Evolutionary conservation across 2,329 filamentous ascomycete species (phyloP).

Genomic region (Chalaropsis ovoidea): DNA sequence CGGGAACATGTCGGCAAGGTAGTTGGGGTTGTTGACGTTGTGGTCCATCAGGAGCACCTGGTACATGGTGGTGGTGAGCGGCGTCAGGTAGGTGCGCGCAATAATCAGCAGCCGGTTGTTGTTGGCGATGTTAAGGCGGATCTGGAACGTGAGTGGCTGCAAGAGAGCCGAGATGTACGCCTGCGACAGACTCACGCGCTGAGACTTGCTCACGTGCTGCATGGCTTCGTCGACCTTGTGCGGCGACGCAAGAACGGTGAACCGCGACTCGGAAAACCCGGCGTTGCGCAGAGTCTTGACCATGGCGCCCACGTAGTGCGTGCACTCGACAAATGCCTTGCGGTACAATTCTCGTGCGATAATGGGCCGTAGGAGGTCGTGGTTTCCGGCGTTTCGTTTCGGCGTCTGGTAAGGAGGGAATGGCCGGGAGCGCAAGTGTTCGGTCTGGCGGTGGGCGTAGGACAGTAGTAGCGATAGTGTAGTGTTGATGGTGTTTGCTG

Average conservation of each 20-base stretch:
- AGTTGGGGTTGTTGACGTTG: conserved; percentile 26
- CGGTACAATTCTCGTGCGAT: conserved; percentile 42
- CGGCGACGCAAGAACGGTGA: conserved; percentile 36
- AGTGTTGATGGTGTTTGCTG: conserved; percentile 57
- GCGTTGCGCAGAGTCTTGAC: conserved; percentile 38
- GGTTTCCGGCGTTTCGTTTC: conserved; percentile 35
- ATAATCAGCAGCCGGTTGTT: conserved; percentile 37
- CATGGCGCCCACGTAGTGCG: conserved; percentile 38
- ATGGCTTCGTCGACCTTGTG: conserved; percentile 30
- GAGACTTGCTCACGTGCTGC: conserved; percentile 33
- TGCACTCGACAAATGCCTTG: conserved; percentile 35
- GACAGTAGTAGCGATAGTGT: conserved; percentile 66
- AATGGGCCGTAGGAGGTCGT: conserved; percentile 44
- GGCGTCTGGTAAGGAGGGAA: conserved; percentile 35
- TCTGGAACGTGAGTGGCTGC: conserved; percentile 30
- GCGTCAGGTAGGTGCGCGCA: conserved; percentile 38
- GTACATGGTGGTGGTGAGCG: conserved; percentile 39
- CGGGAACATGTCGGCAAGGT: conserved; percentile 35
- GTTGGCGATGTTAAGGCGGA: conserved; percentile 40
- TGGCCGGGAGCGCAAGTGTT: conserved; percentile 56
- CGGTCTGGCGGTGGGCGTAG: conserved; percentile 67
- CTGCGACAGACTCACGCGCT: conserved; percentile 36
- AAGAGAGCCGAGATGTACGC: conserved; percentile 29
- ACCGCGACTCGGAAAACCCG: conserved; percentile 37
- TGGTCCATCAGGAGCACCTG: conserved; percentile 30